These are phyloP conservation scores for Corymbia citriodora DNA, from an alignment of 441 rosid genomes.

Conservation along the genomic window DNA sequence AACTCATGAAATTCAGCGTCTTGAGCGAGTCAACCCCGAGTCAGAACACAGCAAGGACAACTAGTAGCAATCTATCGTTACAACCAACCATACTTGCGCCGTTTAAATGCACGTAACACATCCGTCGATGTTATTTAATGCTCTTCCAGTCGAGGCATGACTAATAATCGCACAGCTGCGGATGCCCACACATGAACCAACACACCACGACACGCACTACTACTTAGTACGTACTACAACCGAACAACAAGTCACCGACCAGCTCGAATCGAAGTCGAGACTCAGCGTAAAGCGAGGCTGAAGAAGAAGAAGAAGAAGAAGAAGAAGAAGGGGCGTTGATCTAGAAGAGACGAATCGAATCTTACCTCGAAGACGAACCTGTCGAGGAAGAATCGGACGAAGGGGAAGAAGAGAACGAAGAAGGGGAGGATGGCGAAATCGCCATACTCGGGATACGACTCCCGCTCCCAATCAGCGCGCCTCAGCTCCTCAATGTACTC, in stretches of 20 bases:
- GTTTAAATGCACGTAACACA: background rate
- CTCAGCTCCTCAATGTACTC: background rate
- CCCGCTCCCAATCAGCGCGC: constrained; percentile 2
- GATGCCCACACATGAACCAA: background rate
- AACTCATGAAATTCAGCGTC: background rate
- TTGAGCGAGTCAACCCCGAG: background rate
- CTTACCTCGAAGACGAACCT: constrained; percentile 8
- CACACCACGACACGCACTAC: background rate
- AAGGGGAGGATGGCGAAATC: background rate
- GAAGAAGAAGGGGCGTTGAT: background rate
- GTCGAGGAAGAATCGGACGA: constrained; percentile 9
- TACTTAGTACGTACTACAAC: background rate
- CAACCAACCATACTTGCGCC: background rate
- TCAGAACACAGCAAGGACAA: background rate
- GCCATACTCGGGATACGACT: constrained; percentile 1
- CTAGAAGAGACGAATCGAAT: background rate
- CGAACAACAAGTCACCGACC: background rate
- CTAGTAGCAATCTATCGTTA: background rate
- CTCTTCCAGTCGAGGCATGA: background rate
- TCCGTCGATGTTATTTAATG: background rate
- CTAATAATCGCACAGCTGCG: background rate
- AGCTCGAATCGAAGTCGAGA: background rate
- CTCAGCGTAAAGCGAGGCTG: background rate
- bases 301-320: background rate
- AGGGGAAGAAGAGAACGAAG: constrained; percentile 4